Percentiles rank a stretch among this genome's conserved stretches.
These are phyloP conservation scores for Colletotrichum godetiae DNA, from an alignment of 2,329 filamentous ascomycete genomes.

Conservation along the genomic window DNA sequence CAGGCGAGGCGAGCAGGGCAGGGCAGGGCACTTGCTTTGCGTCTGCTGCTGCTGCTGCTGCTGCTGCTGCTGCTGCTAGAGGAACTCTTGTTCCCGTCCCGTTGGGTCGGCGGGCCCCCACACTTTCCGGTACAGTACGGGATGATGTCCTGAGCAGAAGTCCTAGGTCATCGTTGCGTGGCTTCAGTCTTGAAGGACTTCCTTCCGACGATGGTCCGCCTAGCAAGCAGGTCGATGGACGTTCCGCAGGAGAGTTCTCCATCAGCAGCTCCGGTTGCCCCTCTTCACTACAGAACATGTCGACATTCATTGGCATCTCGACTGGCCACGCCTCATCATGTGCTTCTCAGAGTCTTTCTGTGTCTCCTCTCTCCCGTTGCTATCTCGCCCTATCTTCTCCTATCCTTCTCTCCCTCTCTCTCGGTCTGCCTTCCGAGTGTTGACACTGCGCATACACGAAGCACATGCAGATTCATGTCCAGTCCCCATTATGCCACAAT, in stretches of 20 bases:
- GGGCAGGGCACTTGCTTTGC: not conserved
- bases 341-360: not conserved
- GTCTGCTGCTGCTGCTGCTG: not conserved
- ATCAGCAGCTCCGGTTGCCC: not conserved
- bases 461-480: slow-evolving; percentile 6
- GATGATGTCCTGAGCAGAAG: not conserved
- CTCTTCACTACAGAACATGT: not conserved
- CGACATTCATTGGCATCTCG: not conserved
- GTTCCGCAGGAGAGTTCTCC: not conserved
- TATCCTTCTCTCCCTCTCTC: not conserved
- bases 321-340: not conserved
- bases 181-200: not conserved
- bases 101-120: not conserved
- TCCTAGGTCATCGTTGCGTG: not conserved
- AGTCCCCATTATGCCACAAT: not conserved
- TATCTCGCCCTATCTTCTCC: not conserved
- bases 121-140: not conserved
- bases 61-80: not conserved
- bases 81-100: slow-evolving; percentile 18
- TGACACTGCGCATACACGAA: not conserved
- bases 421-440: too few relatives aligned
- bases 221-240: not conserved
- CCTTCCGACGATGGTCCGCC: not conserved
- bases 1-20: not conserved
- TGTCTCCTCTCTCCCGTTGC: not conserved